phyloP scores from a whole-genome alignment of 192 early-diverging fungal genomes.

The Umbelopsis sp. region DNA sequence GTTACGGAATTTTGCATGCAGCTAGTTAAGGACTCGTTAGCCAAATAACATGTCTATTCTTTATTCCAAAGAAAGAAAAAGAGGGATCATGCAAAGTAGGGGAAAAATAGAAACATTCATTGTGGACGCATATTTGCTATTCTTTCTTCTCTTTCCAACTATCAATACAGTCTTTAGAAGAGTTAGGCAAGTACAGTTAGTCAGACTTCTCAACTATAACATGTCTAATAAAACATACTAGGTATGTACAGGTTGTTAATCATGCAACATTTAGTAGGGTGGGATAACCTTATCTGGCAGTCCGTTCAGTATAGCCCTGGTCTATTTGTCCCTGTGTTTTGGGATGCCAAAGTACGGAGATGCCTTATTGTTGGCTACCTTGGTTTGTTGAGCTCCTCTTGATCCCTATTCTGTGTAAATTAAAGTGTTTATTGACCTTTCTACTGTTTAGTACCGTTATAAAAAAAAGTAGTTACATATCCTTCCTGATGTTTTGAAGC shows the following conservation, averaged over 20 bases:
- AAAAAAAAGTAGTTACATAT: background rate
- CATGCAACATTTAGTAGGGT: background rate
- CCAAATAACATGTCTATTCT: conserved; percentile 7
- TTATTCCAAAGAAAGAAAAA: conserved; percentile 15
- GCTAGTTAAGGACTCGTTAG: conserved; percentile 10
- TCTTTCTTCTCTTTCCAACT: background rate
- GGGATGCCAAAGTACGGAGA: conserved; percentile 17
- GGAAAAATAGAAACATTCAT: conserved; percentile 6
- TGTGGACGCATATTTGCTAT: background rate
- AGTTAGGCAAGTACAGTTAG: background rate
- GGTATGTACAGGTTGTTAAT: background rate
- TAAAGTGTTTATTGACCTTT: conserved; percentile 17
- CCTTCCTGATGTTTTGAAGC: background rate
- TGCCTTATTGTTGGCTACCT: conserved; percentile 8
- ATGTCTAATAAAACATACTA: background rate
- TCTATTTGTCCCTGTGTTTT: conserved; percentile 15
- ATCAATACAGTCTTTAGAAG: background rate
- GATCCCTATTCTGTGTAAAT: conserved; percentile 10
- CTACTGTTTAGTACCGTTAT: conserved; percentile 16
- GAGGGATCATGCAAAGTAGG: conserved; percentile 21
- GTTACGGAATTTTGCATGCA: conserved; percentile 9
- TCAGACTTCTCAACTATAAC: no score
- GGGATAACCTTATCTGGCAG: background rate
- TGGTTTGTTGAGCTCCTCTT: background rate
- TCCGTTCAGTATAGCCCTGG: background rate